These are phyloP conservation scores for Boletellus sp. DNA, from an alignment of 768 basidiomycete genomes.

Conservation along the genomic window DNA sequence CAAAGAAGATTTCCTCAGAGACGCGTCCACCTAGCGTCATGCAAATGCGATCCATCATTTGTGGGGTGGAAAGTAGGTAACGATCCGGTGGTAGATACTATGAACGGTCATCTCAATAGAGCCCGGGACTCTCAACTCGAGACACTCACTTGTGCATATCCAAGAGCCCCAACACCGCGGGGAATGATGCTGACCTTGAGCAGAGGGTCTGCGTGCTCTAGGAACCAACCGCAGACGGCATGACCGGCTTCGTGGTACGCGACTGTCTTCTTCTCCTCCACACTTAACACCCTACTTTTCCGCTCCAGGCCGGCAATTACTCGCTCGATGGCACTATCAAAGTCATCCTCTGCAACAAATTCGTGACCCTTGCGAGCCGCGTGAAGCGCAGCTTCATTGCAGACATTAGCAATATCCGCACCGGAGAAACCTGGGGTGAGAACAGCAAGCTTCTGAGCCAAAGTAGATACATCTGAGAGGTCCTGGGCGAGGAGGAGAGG, in stretches of 20 bases:
- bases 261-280: conserved; percentile 97
- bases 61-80: conserved; percentile 92
- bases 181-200: conserved; percentile 99
- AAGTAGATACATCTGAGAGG: conserved; percentile 45
- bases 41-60: conserved; percentile 93
- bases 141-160: conserved; percentile 82
- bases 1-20: conserved; percentile 98
- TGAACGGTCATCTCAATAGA: conserved; percentile 7
- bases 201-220: conserved; percentile 95
- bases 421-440: conserved; percentile 98
- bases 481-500: conserved; percentile 69
- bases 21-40: conserved; percentile 99
- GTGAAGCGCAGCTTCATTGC: conserved; percentile 95
- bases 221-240: conserved; percentile 97
- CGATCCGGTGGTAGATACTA: conserved; percentile 94
- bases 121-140: background rate
- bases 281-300: conserved; percentile 88
- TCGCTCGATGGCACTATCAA: conserved; percentile 96
- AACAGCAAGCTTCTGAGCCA: conserved; percentile 92
- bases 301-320: conserved; percentile 96
- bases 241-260: conserved; percentile 99
- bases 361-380: conserved; percentile 86
- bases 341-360: conserved; percentile 76
- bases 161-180: conserved; percentile 89
- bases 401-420: conserved; percentile 98